Percentiles rank a stretch among this genome's conserved stretches.
Conservation (phyloP, 352 stramenopile genomes). For the Lagenidium sp. region DNA sequence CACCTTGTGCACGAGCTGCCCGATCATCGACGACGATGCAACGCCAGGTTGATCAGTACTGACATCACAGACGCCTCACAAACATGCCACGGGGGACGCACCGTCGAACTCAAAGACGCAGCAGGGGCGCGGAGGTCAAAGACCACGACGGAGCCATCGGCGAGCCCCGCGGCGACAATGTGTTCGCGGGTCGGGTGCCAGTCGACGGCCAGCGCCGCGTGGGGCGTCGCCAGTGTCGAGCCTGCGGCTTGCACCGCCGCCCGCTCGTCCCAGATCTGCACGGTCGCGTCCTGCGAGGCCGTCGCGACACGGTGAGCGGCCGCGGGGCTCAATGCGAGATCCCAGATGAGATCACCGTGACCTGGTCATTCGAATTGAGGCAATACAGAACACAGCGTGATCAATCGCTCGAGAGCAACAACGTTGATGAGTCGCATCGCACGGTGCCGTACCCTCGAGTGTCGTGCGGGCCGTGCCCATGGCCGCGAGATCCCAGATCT, state of each 20-base stretch:
- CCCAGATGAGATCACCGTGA: slow-evolving; percentile 71
- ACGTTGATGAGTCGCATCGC: no score
- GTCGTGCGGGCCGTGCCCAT: slow-evolving; percentile 40
- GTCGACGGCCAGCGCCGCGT: slow-evolving; percentile 44
- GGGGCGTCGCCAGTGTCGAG: slow-evolving; percentile 24
- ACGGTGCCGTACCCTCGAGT: slow-evolving; percentile 27
- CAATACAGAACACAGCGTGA: background rate
- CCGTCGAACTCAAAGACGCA: no score
- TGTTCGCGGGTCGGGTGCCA: slow-evolving; percentile 61
- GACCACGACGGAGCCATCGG: slow-evolving; percentile 50
- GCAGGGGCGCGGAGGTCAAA: slow-evolving; percentile 63
- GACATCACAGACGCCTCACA: no score
- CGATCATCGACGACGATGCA: slow-evolving; percentile 10
- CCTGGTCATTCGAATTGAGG: slow-evolving; percentile 16
- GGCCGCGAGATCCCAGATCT: slow-evolving; percentile 56
- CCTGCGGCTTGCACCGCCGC: slow-evolving; percentile 21
- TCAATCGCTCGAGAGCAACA: no score
- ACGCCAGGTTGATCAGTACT: no score
- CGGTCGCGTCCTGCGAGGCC: slow-evolving; percentile 54
- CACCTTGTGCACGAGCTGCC: slow-evolving; percentile 24
- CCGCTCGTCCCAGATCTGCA: slow-evolving; percentile 72
- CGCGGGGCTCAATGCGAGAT: slow-evolving; percentile 35
- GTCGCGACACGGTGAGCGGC: slow-evolving; percentile 38
- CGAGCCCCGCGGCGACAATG: slow-evolving; percentile 48
- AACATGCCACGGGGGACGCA: no score